phyloP scores from a whole-genome alignment of 139 green algal genomes.

The Axilococcus clingmanii region DNA sequence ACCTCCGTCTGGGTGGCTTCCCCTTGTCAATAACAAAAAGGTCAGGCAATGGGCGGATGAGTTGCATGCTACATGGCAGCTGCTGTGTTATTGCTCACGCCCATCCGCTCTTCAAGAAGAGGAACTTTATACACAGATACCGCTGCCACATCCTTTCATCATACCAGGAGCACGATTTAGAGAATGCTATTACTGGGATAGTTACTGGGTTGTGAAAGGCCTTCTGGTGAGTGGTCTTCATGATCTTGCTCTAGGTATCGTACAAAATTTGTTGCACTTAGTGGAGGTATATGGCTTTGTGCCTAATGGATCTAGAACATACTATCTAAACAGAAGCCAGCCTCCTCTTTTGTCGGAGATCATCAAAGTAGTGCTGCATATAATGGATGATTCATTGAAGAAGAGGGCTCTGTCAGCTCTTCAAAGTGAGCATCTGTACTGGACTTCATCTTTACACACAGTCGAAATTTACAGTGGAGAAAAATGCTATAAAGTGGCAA shows the following conservation, averaged over 20 bases:
- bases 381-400: constrained; percentile 12
- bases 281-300: constrained; percentile 63
- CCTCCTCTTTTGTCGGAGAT: constrained; percentile 66
- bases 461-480: constrained; percentile 18
- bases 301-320: constrained; percentile 80
- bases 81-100: constrained; percentile 20
- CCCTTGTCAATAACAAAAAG: constrained; percentile 4
- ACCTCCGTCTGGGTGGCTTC: constrained; percentile 21
- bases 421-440: constrained; percentile 64
- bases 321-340: constrained; percentile 93
- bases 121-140: constrained; percentile 55
- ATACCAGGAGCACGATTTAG: constrained; percentile 78
- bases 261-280: constrained; percentile 65
- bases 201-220: constrained; percentile 71
- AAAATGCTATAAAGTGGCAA: constrained; percentile 30
- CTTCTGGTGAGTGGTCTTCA: constrained; percentile 67
- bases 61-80: constrained; percentile 32
- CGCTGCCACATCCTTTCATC: constrained; percentile 58
- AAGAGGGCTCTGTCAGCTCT: constrained; percentile 50
- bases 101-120: constrained; percentile 3
- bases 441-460: constrained; percentile 30
- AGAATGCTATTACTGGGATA: constrained; percentile 87
- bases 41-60: constrained; percentile 15
- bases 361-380: constrained; percentile 38
- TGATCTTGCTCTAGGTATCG: constrained; percentile 24